Conservation (phyloP, 495 filamentous ascomycete species). For the Poronia punctata region DNA sequence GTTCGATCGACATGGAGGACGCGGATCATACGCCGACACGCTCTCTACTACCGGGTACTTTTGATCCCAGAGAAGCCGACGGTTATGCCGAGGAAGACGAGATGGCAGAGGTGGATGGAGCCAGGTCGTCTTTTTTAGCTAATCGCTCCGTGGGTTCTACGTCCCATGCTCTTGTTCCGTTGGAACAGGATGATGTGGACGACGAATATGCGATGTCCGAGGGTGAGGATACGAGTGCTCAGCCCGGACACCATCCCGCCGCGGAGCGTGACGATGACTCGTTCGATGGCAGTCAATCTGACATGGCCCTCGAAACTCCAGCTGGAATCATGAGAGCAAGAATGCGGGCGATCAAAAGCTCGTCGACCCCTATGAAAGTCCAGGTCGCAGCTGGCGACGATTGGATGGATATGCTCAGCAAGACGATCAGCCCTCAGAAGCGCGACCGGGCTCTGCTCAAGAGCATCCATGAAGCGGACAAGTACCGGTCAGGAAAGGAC, state of each 20-base stretch:
- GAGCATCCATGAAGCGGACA: constrained; percentile 39
- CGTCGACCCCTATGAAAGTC: constrained; percentile 53
- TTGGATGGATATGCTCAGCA: constrained; percentile 87
- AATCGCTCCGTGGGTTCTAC: constrained; percentile 77
- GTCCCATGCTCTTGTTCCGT: constrained; percentile 58
- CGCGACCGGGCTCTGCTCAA: constrained; percentile 59
- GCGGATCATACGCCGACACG: constrained; percentile 70
- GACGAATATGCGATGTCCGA: constrained; percentile 64
- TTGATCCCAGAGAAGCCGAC: constrained; percentile 48
- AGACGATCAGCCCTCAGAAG: constrained; percentile 85
- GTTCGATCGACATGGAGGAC: constrained; percentile 62
- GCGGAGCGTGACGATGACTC: constrained; percentile 52
- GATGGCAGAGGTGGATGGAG: constrained; percentile 20
- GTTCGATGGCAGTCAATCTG: constrained; percentile 28
- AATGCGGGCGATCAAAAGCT: constrained; percentile 48
- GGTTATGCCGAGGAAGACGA: constrained; percentile 43
- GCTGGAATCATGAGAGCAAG: constrained; percentile 48
- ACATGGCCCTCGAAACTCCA: constrained; percentile 36
- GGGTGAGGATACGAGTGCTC: constrained; percentile 73
- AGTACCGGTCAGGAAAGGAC: constrained; percentile 15
- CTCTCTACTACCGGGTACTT: constrained; percentile 69
- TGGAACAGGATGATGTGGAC: constrained; percentile 57
- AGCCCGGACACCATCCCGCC: constrained; percentile 57
- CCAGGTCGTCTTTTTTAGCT: constrained; percentile 81
- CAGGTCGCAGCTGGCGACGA: constrained; percentile 54